Conservation (phyloP, 202 grass and related monocot genomes). For the Panicum virgatum region DNA sequence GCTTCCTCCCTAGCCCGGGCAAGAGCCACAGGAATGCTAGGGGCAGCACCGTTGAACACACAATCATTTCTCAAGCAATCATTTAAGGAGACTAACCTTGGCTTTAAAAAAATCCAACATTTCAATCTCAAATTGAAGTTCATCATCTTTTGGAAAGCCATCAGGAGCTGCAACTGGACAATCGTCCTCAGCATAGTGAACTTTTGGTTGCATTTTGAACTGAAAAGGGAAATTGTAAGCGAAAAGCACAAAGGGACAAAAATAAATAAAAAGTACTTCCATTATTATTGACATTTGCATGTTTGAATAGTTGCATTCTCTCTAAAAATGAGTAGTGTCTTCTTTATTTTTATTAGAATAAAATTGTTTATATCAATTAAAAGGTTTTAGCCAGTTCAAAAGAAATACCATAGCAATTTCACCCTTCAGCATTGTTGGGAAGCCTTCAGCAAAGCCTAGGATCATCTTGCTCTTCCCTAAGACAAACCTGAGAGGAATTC, state of each 20-base stretch:
- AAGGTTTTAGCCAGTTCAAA: constrained; percentile 25
- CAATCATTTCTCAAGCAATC: constrained; percentile 11
- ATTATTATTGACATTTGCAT: neutral
- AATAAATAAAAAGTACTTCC: constrained; percentile 1
- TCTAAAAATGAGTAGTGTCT: neutral
- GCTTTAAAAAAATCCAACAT: constrained; percentile 95
- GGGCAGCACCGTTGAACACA: too few relatives aligned
- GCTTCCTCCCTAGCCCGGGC: too few relatives aligned
- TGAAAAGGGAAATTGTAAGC: constrained; percentile 44
- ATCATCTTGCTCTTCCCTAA: constrained; percentile 98
- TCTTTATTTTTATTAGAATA: neutral
- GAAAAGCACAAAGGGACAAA: neutral
- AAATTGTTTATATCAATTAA: neutral
- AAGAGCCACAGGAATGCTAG: too few relatives aligned
- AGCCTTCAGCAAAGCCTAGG: constrained; percentile 89
- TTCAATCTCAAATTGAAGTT: constrained; percentile 97
- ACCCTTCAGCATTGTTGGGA: constrained; percentile 84
- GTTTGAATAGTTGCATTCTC: constrained; percentile 7
- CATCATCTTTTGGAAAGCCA: constrained; percentile 76
- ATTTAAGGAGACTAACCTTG: constrained; percentile 58
- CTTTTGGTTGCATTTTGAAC: constrained; percentile 99
- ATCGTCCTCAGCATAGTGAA: constrained; percentile 89
- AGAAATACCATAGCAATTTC: constrained; percentile 92
- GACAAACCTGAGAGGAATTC: constrained; percentile 78
- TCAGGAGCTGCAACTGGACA: constrained; percentile 86